Evolutionary conservation across 768 basidiomycete species (phyloP).

Genomic region (Dioszegia crocea): DNA sequence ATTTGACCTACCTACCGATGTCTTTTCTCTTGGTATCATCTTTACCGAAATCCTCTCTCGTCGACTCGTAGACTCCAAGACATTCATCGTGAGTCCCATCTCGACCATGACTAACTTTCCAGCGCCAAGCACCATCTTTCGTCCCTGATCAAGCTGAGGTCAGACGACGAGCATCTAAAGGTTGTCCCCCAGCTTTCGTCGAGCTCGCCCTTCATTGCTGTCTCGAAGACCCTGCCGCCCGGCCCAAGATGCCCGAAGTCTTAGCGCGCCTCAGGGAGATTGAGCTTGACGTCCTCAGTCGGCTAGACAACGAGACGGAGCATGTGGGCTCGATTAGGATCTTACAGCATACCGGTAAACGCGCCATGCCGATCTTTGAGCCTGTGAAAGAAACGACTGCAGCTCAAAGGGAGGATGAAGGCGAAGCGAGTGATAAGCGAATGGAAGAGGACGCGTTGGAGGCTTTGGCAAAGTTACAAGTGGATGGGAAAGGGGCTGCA

Average conservation of each 20-base stretch:
- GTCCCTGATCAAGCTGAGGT: slow-evolving; percentile 74
- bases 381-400: background rate
- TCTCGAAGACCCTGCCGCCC: slow-evolving; percentile 59
- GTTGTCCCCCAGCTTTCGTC: slow-evolving; percentile 74
- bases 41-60: slow-evolving; percentile 87
- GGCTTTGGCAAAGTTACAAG: slow-evolving; percentile 30
- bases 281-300: slow-evolving; percentile 73
- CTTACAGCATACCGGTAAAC: slow-evolving; percentile 57
- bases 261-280: slow-evolving; percentile 73
- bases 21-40: slow-evolving; percentile 72
- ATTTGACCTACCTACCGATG: slow-evolving; percentile 89
- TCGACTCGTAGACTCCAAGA: slow-evolving; percentile 73
- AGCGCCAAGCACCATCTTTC: slow-evolving; percentile 74
- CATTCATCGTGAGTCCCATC: slow-evolving; percentile 47
- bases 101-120: background rate
- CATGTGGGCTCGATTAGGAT: slow-evolving; percentile 84
- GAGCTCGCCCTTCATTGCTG: slow-evolving; percentile 75
- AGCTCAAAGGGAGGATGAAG: slow-evolving; percentile 12
- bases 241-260: slow-evolving; percentile 74
- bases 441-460: slow-evolving; percentile 44
- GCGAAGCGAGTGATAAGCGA: slow-evolving; percentile 30
- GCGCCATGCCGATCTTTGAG: slow-evolving; percentile 48
- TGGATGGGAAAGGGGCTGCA: slow-evolving; percentile 30
- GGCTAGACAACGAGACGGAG: slow-evolving; percentile 61
- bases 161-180: slow-evolving; percentile 60